Evolutionary conservation across 2,329 filamentous ascomycete genomes (phyloP), one percentile per base, ranked within the genome.

Genomic region (Paecilomyces sp.): DNA sequence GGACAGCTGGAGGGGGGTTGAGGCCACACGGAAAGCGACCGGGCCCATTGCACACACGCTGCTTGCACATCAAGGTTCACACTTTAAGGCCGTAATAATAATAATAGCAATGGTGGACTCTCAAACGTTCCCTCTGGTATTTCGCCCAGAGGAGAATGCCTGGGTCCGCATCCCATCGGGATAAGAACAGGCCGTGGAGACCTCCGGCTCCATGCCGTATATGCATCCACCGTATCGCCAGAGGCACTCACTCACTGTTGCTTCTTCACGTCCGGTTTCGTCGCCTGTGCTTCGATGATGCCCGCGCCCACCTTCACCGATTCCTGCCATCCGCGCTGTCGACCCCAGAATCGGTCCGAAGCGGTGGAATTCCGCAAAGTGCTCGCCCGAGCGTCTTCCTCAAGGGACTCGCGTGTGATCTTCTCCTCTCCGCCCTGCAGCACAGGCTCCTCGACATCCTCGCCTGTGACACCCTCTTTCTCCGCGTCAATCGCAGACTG

Each of bases 251-350:
- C 61, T 74, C 63, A 76, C 61, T 74, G 70, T 60, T 71, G 58
- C 66, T 77, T 76, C 67, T 77, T 77, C 18, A 58, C 60, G 28
- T 63, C 67, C 7, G 60, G 59, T 11, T 62, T 61, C 3, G 56
- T 60, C 18, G 65, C 62, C 58, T 71, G 66, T 5, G 71, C 67
- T 55, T 75, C 69, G 54, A 80, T 78, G 55, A 80, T 74, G 1
- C 70, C 68, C 13, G 71, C 62, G 1, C 75, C 78, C 4, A 79
- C 71, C 60, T 73, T 65, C 2, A 72, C 72, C 33, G 72, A 71
- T 65, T 80, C 77, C 33, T 64, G 67, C 77, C 77, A 79, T n/a
- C 72, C 75, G 31, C 69, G 75, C 68, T 80, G 78, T 12, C 73
- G 67, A 62, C 68, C 69, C 78, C 78, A 80, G 65, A 80, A 80